Evolutionary conservation across 2,329 filamentous ascomycete genomes (phyloP).

Genomic region (Talaromyces sp.): DNA sequence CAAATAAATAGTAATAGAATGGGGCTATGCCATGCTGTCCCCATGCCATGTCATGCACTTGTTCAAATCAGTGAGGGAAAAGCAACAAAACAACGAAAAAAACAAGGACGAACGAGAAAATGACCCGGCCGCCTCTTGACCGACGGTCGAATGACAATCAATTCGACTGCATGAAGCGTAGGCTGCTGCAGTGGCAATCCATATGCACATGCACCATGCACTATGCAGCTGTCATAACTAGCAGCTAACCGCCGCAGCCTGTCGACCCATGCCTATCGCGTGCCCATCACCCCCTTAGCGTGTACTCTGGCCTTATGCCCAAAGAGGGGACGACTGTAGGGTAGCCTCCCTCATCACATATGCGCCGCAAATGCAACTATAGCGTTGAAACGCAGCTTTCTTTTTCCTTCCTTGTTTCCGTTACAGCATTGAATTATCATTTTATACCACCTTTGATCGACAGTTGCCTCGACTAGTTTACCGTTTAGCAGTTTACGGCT

Average conservation of each 20-base stretch:
- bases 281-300: neutral
- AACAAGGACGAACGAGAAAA: neutral
- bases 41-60: neutral
- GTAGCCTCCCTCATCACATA: neutral
- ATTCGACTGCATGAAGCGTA: neutral
- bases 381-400: neutral
- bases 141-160: neutral
- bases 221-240: neutral
- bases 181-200: neutral
- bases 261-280: neutral
- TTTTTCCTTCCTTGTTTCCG: neutral
- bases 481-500: neutral
- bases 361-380: neutral
- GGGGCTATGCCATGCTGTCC: neutral
- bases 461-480: neutral
- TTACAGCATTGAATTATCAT: neutral
- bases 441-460: too few relatives aligned
- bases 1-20: neutral
- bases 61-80: neutral
- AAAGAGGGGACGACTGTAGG: neutral
- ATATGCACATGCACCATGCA: neutral
- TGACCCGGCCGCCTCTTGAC: neutral
- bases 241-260: neutral
- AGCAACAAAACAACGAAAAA: neutral
- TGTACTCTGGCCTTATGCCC: neutral